These are phyloP conservation scores for Penicillium griseofulvum DNA, from an alignment of 2,329 filamentous ascomycete genomes.

Conservation along the genomic window DNA sequence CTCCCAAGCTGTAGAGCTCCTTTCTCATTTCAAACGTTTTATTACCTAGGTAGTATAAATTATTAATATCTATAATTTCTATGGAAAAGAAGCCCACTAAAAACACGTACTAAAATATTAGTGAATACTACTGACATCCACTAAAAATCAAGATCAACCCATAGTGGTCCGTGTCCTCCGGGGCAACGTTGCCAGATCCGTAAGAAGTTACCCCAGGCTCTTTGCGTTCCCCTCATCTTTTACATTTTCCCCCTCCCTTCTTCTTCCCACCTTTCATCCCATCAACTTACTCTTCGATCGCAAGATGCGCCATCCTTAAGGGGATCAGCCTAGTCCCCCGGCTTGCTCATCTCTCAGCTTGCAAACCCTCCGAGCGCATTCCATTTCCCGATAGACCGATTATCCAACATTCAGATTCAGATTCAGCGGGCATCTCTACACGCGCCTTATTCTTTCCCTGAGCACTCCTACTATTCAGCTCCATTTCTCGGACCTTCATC, in stretches of 20 bases:
- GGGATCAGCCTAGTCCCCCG: conserved; percentile 16
- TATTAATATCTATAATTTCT: no score
- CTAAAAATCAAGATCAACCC: not conserved
- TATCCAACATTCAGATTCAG: not conserved
- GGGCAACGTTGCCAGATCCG: conserved; percentile 28
- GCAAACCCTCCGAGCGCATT: conserved; percentile 19
- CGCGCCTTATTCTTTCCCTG: not conserved
- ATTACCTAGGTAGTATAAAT: no score
- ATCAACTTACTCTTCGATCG: conserved; percentile 5
- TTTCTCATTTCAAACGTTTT: no score
- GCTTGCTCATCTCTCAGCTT: conserved; percentile 31
- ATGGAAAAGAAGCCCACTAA: not conserved
- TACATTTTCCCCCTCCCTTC: conserved; percentile 4
- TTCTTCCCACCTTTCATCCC: conserved; percentile 12
- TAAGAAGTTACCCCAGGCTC: conserved; percentile 15
- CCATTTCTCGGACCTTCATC: not conserved
- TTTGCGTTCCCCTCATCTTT: conserved; percentile 13
- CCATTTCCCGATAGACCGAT: not conserved
- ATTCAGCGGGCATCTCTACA: not conserved
- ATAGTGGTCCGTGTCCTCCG: conserved; percentile 26
- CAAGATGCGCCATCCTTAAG: conserved; percentile 28
- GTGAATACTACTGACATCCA: not conserved
- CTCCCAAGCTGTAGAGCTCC: no score
- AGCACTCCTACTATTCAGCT: not conserved
- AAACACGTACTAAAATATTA: not conserved